These are phyloP conservation scores for Mucuna pruriens DNA, from an alignment of 306 rosid genomes.

Conservation along the genomic window DNA sequence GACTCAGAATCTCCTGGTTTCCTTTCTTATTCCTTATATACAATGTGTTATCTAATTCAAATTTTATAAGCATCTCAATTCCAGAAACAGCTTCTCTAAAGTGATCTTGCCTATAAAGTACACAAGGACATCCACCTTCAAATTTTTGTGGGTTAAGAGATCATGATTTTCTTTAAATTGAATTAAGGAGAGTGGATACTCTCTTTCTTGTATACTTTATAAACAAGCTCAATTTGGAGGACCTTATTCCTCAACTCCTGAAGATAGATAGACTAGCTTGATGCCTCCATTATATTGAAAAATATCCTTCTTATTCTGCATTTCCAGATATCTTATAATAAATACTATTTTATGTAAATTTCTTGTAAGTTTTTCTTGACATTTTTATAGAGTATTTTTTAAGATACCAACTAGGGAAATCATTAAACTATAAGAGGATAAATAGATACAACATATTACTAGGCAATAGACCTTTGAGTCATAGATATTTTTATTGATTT, in stretches of 20 bases:
- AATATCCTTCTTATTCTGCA: background rate
- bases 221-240: background rate
- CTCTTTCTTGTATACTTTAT: background rate
- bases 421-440: background rate
- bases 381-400: background rate
- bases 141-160: background rate
- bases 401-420: background rate
- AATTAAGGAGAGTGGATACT: background rate
- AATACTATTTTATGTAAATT: background rate
- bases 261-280: slow-evolving; percentile 19
- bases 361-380: background rate
- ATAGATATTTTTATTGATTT: background rate
- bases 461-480: background rate
- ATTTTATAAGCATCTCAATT: slow-evolving; percentile 23
- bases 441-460: background rate
- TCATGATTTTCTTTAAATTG: background rate
- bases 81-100: background rate
- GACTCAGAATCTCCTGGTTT: slow-evolving; percentile 26
- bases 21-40: background rate
- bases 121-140: background rate
- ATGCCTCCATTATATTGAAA: background rate
- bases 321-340: background rate
- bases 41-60: background rate
- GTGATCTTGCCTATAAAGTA: background rate
- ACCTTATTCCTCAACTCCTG: background rate